These are phyloP conservation scores for Aspergillus sparsus DNA, from an alignment of 495 filamentous ascomycete genomes.

Conservation along the genomic window DNA sequence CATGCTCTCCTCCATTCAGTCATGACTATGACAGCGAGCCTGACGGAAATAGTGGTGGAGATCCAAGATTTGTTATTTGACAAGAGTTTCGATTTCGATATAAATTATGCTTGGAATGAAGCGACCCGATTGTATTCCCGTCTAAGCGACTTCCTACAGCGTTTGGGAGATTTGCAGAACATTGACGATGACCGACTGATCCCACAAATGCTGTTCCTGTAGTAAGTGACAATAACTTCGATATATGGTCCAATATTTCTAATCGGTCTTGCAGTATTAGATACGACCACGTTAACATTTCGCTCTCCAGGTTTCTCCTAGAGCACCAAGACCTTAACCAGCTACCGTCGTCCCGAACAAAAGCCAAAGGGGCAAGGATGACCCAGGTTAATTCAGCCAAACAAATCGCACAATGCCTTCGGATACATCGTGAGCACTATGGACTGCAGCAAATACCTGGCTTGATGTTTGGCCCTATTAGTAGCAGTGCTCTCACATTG, in stretches of 20 bases:
- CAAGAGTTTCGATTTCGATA: conserved; percentile 20
- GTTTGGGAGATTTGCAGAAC: conserved; percentile 27
- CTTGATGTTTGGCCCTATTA: conserved; percentile 35
- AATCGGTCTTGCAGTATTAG: conserved; percentile 29
- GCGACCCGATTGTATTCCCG: conserved; percentile 27
- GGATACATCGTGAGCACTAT: conserved; percentile 34
- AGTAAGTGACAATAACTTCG: conserved; percentile 31
- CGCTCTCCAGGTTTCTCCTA: conserved; percentile 29
- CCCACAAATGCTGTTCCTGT: conserved; percentile 40
- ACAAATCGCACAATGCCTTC: conserved; percentile 37
- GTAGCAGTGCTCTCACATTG: conserved; percentile 31
- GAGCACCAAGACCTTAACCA: conserved; percentile 21
- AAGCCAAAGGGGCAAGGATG: conserved; percentile 23
- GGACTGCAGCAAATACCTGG: conserved; percentile 38
- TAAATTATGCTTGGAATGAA: conserved; percentile 26
- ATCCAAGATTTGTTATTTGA: conserved; percentile 34
- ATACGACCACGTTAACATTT: conserved; percentile 31
- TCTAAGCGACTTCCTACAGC: conserved; percentile 31
- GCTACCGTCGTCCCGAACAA: conserved; percentile 4
- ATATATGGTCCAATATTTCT: conserved; percentile 5
- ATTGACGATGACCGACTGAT: conserved; percentile 27
- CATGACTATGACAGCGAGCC: conserved; percentile 25
- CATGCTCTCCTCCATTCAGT: conserved; percentile 37
- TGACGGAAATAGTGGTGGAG: conserved; percentile 32
- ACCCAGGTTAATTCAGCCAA: conserved; percentile 30